Base-by-base conservation (phyloP, 768 basidiomycete species). In the Xerocomus spinulosus region DNA sequence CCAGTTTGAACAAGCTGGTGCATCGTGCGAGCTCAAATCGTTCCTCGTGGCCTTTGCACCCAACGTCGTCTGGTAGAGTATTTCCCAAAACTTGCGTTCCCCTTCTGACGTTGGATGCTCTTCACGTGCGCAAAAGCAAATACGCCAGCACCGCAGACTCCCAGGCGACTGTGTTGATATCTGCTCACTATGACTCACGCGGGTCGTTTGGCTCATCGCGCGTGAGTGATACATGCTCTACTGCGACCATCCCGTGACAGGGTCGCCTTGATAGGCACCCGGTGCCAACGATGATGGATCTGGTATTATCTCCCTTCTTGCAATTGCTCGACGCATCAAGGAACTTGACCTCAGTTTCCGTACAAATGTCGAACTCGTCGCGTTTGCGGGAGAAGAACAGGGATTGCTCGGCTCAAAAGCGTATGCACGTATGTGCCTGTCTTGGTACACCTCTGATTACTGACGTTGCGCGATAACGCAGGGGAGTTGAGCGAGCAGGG, bases 361-460 rank as follows among this genome's bases (percentile, higher is more conserved):
- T 39, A 79, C 79, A 61, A 83, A 84, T 56, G 86, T 95, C 15
- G 83, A 90, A 56, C 74, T 96, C 9, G 82, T 80, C 33, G 81
- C 83, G 41, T 95, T 95, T 56, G 86, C 91, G 2, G 93, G 92
- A 5, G 93, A 96, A 62, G 93, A 96, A 57, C 93, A 96, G 61
- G 93, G 93, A 4, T 68, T 93, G 14, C 63, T 80, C 13, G 93
- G 93, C 24, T 89, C 85, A 18, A 77, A 68, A 52, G 81, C 82
- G 7, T 94, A 93, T 63, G 84, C 92, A 13, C 71, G 90, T 90
- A 61, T 62, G 86, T 73, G 40, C 21, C 28, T n/a, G 2, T 20
- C 25, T 30, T 5, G 8, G 3, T 25, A 14, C 8, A 26, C n/a
- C n/a, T 13, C 23, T 28, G 15, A 48, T 24, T 28, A 28, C 10